Percentiles rank a stretch among this genome's conserved stretches.
Conservation (phyloP, 1,284 basidiomycete species). For the Ustilago cynodontis region DNA sequence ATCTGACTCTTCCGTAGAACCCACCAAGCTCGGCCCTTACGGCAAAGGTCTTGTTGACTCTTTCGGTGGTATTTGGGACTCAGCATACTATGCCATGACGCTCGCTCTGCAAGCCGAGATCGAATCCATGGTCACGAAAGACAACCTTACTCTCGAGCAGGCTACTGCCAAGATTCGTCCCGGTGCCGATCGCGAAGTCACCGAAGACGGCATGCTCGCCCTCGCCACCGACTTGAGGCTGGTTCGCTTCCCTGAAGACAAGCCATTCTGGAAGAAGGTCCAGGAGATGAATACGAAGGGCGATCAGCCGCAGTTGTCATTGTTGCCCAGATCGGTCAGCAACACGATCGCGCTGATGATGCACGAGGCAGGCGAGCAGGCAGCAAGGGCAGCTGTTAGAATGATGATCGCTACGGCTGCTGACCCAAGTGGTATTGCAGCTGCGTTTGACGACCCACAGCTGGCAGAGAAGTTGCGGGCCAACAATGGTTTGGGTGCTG, state of each 20-base stretch:
- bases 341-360: conserved; percentile 41
- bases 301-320: conserved; percentile 48
- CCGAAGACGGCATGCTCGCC: conserved; percentile 36
- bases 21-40: conserved; percentile 52
- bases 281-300: conserved; percentile 54
- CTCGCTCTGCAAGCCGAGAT: conserved; percentile 50
- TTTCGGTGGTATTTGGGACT: conserved; percentile 71
- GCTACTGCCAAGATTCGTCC: conserved; percentile 50
- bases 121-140: conserved; percentile 34
- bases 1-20: background rate
- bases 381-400: conserved; percentile 41
- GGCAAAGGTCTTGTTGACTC: conserved; percentile 71
- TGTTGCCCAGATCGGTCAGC: conserved; percentile 32
- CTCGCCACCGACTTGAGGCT: conserved; percentile 57
- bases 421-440: conserved; percentile 46
- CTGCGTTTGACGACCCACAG: conserved; percentile 48
- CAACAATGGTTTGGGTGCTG: conserved; percentile 31
- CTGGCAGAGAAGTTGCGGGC: conserved; percentile 38
- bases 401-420: conserved; percentile 48
- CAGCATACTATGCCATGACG: conserved; percentile 66
- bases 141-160: conserved; percentile 54
- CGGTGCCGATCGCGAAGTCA: conserved; percentile 31
- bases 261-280: conserved; percentile 55
- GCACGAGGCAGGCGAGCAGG: conserved; percentile 43
- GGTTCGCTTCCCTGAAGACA: conserved; percentile 59